phyloP scores from a whole-genome alignment of 2,329 filamentous ascomycete genomes.

The Calycina herbarum region DNA sequence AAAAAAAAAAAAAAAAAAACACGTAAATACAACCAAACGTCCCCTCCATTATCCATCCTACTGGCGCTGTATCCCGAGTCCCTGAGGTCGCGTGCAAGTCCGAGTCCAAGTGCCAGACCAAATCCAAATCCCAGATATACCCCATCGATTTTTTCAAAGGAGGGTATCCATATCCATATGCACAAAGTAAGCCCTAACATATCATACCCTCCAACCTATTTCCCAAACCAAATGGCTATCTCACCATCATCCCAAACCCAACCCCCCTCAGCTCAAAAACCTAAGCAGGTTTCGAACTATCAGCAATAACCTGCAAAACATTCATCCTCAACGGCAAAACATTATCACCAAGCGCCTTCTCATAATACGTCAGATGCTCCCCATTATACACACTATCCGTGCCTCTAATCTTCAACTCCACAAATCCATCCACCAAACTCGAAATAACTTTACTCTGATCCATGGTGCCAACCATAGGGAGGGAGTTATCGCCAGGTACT shows the following conservation, averaged over 20 bases:
- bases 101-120: too few species aligned
- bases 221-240: neutral
- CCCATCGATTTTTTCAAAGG: too few species aligned
- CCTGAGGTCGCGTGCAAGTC: too few species aligned
- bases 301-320: slow-evolving; percentile 38
- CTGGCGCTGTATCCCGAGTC: too few species aligned
- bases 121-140: too few species aligned
- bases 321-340: slow-evolving; percentile 48
- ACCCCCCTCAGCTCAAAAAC: too few species aligned
- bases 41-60: too few species aligned
- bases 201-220: neutral
- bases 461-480: slow-evolving; percentile 50
- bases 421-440: slow-evolving; percentile 40
- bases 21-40: too few species aligned
- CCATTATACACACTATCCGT: slow-evolving; percentile 49
- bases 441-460: slow-evolving; percentile 43
- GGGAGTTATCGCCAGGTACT: slow-evolving; percentile 52
- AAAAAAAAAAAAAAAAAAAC: too few species aligned
- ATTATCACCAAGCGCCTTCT: slow-evolving; percentile 49
- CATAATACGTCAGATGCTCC: slow-evolving; percentile 53
- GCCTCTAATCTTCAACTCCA: slow-evolving; percentile 52
- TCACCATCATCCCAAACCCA: neutral
- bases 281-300: slow-evolving; percentile 16
- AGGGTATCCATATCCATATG: too few species aligned
- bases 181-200: neutral